A percentile compares a stretch with the other conserved stretches of the same genome.
These are phyloP conservation scores for Delonix regia DNA, from an alignment of 306 rosid genomes.

Conservation along the genomic window DNA sequence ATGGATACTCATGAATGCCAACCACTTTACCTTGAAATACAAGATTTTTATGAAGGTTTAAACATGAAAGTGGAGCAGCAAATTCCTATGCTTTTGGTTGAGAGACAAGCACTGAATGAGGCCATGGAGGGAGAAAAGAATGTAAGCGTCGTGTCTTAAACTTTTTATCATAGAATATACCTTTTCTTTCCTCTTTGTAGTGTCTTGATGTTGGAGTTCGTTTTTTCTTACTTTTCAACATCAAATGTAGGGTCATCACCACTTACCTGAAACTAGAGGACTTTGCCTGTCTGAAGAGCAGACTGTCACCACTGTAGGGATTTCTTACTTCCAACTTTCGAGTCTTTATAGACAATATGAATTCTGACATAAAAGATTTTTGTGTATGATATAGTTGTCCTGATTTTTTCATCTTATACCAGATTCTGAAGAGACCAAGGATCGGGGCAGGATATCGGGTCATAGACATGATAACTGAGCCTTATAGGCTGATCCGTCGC, in stretches of 20 bases:
- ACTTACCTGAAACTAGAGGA: constrained; percentile 96
- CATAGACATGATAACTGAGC: constrained; percentile 91
- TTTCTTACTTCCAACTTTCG: constrained; percentile 26
- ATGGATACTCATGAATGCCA: constrained; percentile 99
- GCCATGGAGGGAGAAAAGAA: constrained; percentile 99
- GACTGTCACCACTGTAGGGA: constrained; percentile 80
- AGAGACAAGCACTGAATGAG: constrained; percentile 96
- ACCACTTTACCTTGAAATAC: constrained; percentile 96
- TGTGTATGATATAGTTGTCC: constrained; percentile 15
- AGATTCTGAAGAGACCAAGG: constrained; percentile 84
- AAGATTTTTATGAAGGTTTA: constrained; percentile 92
- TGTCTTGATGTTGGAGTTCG: constrained; percentile 11
- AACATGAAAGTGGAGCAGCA: constrained; percentile 98
- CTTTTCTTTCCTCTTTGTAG: not conserved
- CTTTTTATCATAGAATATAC: not conserved
- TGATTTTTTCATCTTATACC: constrained; percentile 28
- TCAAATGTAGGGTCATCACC: constrained; percentile 87
- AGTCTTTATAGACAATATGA: not conserved
- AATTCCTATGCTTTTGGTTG: constrained; percentile 99
- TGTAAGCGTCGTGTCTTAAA: constrained; percentile 45
- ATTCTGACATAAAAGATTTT: constrained; percentile 24
- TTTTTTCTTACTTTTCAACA: constrained; percentile 27
- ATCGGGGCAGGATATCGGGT: constrained; percentile 78
- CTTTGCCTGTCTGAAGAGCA: constrained; percentile 98
- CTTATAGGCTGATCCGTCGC: constrained; percentile 71